phyloP scores from a whole-genome alignment of 805 yeast genomes.

The Limtongozyma cylindracea region DNA sequence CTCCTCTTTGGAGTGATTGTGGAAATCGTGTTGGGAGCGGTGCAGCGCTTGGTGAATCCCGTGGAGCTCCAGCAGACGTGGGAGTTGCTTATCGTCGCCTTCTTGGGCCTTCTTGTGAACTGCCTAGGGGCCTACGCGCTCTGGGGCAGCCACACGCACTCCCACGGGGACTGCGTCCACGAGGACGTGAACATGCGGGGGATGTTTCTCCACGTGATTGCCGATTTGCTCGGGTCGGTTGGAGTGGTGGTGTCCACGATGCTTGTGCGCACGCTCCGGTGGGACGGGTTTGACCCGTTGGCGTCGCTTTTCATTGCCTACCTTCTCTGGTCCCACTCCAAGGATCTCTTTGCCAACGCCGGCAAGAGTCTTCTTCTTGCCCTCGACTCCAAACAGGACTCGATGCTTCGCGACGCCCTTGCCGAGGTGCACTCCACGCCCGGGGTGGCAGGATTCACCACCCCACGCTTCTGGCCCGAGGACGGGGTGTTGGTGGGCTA shows the following conservation, averaged over 20 bases:
- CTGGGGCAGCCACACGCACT: constrained; percentile 69
- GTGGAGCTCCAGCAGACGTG: constrained; percentile 54
- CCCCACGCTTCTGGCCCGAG: constrained; percentile 81
- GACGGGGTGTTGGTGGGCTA: constrained; percentile 24
- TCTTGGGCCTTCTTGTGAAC: constrained; percentile 69
- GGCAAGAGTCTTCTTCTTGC: constrained; percentile 40
- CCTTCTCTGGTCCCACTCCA: constrained; percentile 55
- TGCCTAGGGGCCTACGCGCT: constrained; percentile 86
- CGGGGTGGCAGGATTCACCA: constrained; percentile 67
- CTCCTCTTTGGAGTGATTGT: constrained; percentile 70
- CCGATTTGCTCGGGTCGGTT: constrained; percentile 90
- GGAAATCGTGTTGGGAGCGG: constrained; percentile 69
- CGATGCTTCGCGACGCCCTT: constrained; percentile 32
- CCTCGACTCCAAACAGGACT: constrained; percentile 32
- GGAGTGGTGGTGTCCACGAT: constrained; percentile 88
- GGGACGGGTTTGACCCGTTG: constrained; percentile 76
- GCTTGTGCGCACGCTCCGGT: constrained; percentile 34
- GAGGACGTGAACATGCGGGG: constrained; percentile 69
- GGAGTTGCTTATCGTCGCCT: constrained; percentile 67
- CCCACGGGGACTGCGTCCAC: constrained; percentile 8
- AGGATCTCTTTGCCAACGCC: constrained; percentile 73
- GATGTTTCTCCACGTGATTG: constrained; percentile 75
- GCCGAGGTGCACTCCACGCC: constrained; percentile 42
- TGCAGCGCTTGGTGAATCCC: constrained; percentile 61
- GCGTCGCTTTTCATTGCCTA: constrained; percentile 75